Evolutionary conservation across 305 asterid species (phyloP), one percentile per base, ranked within the genome.

Genomic region (Solanum hybrid): DNA sequence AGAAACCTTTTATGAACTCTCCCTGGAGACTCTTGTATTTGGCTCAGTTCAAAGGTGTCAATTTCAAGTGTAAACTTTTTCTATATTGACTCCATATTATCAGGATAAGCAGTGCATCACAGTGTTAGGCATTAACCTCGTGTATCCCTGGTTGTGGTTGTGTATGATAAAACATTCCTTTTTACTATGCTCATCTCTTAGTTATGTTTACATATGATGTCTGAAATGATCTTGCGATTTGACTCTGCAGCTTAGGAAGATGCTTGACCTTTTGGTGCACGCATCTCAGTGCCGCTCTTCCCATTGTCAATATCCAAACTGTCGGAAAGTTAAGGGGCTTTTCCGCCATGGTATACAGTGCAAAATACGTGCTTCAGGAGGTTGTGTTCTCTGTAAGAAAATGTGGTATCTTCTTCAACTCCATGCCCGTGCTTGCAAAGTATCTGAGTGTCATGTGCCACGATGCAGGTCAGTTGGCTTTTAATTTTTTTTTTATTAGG

Each of bases 351-450:
- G 99, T 34, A 95, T 95, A 88, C 90, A 89, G 56, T 97, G 99
- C 93, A 94, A 94, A 90, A n/a, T 72, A 82, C 99, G 99, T 90
- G 98, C 98, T 82, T 93, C 99, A 72, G 99, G 99, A 75, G 99
- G 99, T 66, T 97, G 99, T 91, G 90, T 91, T 81, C 92, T 97
- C 91, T 97, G 99, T 89, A 95, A 96, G 95, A 96, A 95, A 91
- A 97, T 96, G 99, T 97, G 99, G 99, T 92, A 97, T 93, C 98
- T 97, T 88, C 99, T 97, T 91, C 99, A 96, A 94, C 97, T 97
- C 89, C 99, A 97, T 91, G 95, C 99, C 51, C 98, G 99, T 71
- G 96, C 98, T 69, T 97, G 99, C 95, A 96, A 94, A 91, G 99
- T 94, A 94, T 93, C 98, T 37, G 90, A 93, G 84, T 97, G 99